These are phyloP conservation scores for Ogataea hybrid DNA, from an alignment of 1,139 yeast genomes.

Conservation along the genomic window DNA sequence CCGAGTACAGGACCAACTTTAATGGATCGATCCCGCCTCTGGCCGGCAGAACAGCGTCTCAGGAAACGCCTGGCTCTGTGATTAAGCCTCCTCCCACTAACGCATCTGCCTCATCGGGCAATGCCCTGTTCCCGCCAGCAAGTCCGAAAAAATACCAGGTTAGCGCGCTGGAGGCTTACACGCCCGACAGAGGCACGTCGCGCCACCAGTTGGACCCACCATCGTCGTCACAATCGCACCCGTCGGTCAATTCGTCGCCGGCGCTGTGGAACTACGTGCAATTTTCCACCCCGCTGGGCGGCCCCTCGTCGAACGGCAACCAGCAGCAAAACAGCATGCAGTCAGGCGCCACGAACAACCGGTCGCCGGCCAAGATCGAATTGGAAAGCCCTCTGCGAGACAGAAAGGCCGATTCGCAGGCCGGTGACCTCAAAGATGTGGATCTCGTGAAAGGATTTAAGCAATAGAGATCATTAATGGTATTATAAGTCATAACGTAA, in stretches of 20 bases:
- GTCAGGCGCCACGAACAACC: conserved; percentile 9
- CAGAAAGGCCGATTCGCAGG: conserved; percentile 21
- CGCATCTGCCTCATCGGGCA: conserved; percentile 9
- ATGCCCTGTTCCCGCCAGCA: conserved; percentile 35
- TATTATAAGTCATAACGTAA: conserved; percentile 2
- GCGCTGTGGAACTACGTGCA: conserved; percentile 80
- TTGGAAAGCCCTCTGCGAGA: conserved; percentile 31
- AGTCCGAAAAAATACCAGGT: conserved; percentile 54
- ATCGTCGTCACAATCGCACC: conserved; percentile 37
- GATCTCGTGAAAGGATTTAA: conserved; percentile 43
- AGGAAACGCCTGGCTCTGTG: conserved; percentile 15
- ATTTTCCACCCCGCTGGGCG: conserved; percentile 58
- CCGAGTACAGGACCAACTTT: conserved; percentile 16
- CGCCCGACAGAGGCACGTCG: conserved; percentile 71
- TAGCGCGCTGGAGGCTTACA: conserved; percentile 72
- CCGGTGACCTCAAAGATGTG: conserved; percentile 45
- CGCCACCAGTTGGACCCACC: conserved; percentile 37
- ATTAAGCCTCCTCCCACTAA: conserved; percentile 7
- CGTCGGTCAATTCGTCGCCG: conserved; percentile 53
- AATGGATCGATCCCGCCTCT: conserved; percentile 7
- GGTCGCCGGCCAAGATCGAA: conserved; percentile 20
- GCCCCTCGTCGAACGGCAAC: conserved; percentile 17
- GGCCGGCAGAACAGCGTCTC: conserved; percentile 5
- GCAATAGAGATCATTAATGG: conserved; percentile 19
- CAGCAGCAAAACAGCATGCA: conserved; percentile 9